Evolutionary conservation across 495 filamentous ascomycete genomes (phyloP).

Genomic region (Aspergillus homomorphus): DNA sequence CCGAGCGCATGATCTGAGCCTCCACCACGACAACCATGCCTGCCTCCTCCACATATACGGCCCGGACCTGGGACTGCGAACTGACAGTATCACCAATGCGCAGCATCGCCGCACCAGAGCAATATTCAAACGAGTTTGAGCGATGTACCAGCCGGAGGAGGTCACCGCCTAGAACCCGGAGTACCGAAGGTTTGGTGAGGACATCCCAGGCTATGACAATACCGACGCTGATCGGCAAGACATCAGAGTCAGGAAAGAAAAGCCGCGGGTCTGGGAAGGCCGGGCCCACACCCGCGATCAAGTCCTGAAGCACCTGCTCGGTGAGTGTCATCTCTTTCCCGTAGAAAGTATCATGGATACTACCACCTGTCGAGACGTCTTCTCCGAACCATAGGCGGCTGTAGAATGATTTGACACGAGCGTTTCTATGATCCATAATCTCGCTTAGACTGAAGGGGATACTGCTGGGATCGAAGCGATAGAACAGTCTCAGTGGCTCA

Average conservation of each 20-base stretch:
- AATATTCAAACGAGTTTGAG: constrained; percentile 28
- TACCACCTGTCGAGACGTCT: constrained; percentile 33
- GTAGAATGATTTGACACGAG: constrained; percentile 89
- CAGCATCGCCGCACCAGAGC: constrained; percentile 17
- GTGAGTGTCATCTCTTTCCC: constrained; percentile 18
- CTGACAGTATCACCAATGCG: constrained; percentile 27
- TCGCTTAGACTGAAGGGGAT: constrained; percentile 79
- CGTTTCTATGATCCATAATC: constrained; percentile 79
- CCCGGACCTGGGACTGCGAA: constrained; percentile 17
- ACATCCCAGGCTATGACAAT: constrained; percentile 34
- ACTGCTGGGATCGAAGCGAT: constrained; percentile 71
- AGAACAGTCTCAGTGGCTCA: constrained; percentile 57
- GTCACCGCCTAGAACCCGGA: constrained; percentile 23
- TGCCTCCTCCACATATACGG: constrained; percentile 19
- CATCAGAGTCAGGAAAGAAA: constrained; percentile 7
- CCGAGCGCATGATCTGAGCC: constrained; percentile 24
- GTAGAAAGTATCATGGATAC: constrained; percentile 49
- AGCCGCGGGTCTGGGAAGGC: constrained; percentile 15
- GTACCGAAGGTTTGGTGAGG: constrained; percentile 27
- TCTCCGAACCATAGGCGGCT: constrained; percentile 86
- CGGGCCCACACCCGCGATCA: constrained; percentile 9
- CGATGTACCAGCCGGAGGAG: constrained; percentile 34
- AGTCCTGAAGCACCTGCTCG: constrained; percentile 5
- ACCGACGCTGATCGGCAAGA: constrained; percentile 21
- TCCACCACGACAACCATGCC: constrained; percentile 28